These are phyloP conservation scores for Mrakia gelida DNA, from an alignment of 768 basidiomycete species.

Conservation along the genomic window DNA sequence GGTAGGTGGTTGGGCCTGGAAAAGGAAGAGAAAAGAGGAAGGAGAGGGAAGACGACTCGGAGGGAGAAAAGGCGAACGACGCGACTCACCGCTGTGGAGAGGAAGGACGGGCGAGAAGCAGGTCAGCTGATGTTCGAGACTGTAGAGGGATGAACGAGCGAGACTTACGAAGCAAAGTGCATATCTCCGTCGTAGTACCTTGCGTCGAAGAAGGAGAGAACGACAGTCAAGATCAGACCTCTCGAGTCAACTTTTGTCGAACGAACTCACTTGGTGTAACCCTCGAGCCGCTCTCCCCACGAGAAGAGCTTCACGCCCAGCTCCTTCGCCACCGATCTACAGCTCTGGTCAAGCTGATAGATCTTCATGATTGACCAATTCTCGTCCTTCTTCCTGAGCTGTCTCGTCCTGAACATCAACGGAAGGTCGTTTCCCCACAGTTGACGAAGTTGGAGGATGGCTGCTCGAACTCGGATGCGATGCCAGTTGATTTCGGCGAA, in stretches of 20 bases:
- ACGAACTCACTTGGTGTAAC: too few species aligned
- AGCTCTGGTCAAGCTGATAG: neutral
- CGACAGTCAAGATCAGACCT: too few species aligned
- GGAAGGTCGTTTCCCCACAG: neutral
- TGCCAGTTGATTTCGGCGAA: neutral
- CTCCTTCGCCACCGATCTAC: neutral
- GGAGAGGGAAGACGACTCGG: too few species aligned
- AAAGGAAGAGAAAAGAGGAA: neutral
- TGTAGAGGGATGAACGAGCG: too few species aligned
- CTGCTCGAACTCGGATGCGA: neutral
- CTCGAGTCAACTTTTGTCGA: too few species aligned
- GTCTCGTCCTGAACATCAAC: neutral
- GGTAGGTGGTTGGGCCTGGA: neutral
- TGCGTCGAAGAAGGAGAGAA: too few species aligned
- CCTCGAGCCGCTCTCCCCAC: neutral
- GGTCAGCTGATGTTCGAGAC: too few species aligned
- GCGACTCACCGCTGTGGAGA: too few species aligned
- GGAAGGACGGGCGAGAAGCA: too few species aligned
- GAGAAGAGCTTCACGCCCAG: neutral
- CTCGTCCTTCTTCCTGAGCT: neutral
- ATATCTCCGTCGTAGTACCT: too few species aligned
- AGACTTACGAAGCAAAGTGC: too few species aligned
- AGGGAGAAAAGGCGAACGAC: too few species aligned
- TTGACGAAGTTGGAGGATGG: neutral
- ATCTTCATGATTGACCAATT: neutral